phyloP scores from a whole-genome alignment of 2,329 filamentous ascomycete species.

The Blastomyces emzantsi region DNA sequence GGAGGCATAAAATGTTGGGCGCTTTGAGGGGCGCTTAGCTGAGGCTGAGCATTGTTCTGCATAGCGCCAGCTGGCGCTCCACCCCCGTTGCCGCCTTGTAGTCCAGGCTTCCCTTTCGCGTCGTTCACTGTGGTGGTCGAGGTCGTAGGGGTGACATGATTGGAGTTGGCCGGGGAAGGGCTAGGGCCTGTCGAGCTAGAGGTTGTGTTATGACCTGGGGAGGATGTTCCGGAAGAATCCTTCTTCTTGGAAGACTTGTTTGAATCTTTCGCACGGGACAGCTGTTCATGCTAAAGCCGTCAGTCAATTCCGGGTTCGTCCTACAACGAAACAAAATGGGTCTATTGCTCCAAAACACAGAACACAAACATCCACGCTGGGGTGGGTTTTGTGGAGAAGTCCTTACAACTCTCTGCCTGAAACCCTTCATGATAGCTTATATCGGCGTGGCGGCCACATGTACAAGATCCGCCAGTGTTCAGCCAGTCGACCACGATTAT shows the following conservation, averaged over 20 bases:
- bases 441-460: slow-evolving; percentile 23
- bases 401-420: slow-evolving; percentile 92
- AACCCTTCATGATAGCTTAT: slow-evolving; percentile 76
- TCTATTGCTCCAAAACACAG: not conserved
- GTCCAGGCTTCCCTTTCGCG: slow-evolving; percentile 65
- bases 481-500: slow-evolving; percentile 14
- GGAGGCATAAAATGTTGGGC: slow-evolving; percentile 34
- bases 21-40: slow-evolving; percentile 24
- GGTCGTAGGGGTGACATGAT: slow-evolving; percentile 69
- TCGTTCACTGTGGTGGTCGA: slow-evolving; percentile 84
- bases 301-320: slow-evolving; percentile 31
- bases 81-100: slow-evolving; percentile 29
- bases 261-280: slow-evolving; percentile 80
- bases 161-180: slow-evolving; percentile 52
- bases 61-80: slow-evolving; percentile 21
- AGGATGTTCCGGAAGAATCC: slow-evolving; percentile 62
- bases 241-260: slow-evolving; percentile 68
- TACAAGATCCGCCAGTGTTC: slow-evolving; percentile 9
- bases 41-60: slow-evolving; percentile 21
- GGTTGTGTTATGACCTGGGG: slow-evolving; percentile 53
- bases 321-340: slow-evolving; percentile 8
- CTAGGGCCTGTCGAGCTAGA: slow-evolving; percentile 25
- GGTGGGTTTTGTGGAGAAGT: slow-evolving; percentile 27
- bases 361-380: slow-evolving; percentile 23
- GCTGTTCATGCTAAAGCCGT: slow-evolving; percentile 61